Evolutionary conservation across 2,329 filamentous ascomycete species (phyloP).

Genomic region (Bipolaris oryzae): DNA sequence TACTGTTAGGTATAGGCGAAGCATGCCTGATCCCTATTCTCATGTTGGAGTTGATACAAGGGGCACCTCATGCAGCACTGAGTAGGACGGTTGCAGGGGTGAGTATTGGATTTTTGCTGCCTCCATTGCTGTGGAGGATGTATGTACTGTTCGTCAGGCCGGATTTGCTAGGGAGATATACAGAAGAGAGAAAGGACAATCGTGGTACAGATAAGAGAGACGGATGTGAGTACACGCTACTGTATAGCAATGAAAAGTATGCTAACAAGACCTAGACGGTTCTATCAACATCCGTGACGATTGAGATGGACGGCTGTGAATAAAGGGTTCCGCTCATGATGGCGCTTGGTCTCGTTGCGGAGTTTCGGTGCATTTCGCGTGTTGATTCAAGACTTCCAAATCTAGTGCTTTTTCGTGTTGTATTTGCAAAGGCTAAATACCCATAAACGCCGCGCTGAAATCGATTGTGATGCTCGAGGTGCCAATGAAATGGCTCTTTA

Average conservation of each 20-base stretch:
- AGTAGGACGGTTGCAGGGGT: slow-evolving; percentile 24
- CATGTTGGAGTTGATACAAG: slow-evolving; percentile 25
- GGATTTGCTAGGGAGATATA: slow-evolving; percentile 31
- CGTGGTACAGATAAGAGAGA: slow-evolving; percentile 1
- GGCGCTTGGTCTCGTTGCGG: not conserved
- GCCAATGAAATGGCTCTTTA: slow-evolving; percentile 43
- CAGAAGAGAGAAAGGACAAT: slow-evolving; percentile 8
- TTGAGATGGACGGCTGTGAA: not conserved
- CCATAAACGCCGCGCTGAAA: slow-evolving; percentile 24
- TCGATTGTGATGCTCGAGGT: slow-evolving; percentile 10
- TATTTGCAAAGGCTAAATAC: not conserved
- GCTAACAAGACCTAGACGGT: slow-evolving; percentile 9
- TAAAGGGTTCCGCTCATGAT: not conserved
- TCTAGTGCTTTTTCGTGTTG: slow-evolving; percentile 8
- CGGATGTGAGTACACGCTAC: slow-evolving; percentile 8
- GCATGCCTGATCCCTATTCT: slow-evolving; percentile 29
- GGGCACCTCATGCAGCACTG: slow-evolving; percentile 25
- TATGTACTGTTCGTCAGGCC: slow-evolving; percentile 32
- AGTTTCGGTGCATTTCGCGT: not conserved
- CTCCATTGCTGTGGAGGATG: slow-evolving; percentile 32
- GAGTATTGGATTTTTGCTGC: slow-evolving; percentile 26
- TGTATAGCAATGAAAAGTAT: not conserved
- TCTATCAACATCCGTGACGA: slow-evolving; percentile 8
- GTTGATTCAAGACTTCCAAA: not conserved
- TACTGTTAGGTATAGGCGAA: slow-evolving; percentile 32